phyloP scores from a whole-genome alignment of 148 eudicot genomes.

The Silene latifolia region DNA sequence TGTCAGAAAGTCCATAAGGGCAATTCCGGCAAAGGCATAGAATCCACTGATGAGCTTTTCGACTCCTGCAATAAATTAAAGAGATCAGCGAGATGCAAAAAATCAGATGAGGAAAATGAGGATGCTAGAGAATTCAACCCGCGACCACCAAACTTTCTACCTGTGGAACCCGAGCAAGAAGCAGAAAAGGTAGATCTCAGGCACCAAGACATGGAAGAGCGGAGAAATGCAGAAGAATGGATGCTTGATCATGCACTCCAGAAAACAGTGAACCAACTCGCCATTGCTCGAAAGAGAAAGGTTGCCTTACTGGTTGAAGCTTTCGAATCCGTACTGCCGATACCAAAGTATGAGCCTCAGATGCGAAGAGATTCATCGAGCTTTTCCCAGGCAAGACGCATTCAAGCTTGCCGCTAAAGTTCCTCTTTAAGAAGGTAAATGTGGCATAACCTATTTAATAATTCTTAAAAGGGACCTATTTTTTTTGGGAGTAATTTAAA shows the following conservation, averaged over 20 bases:
- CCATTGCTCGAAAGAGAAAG: constrained; percentile 69
- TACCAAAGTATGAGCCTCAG: constrained; percentile 32
- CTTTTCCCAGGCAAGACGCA: constrained; percentile 34
- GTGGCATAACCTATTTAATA: background rate
- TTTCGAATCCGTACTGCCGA: constrained; percentile 68
- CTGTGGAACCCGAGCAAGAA: constrained; percentile 56
- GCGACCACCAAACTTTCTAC: constrained; percentile 70
- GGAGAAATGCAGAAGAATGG: constrained; percentile 80
- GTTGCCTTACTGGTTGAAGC: constrained; percentile 85
- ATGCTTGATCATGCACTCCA: constrained; percentile 78
- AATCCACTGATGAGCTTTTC: constrained; percentile 28
- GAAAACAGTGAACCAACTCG: constrained; percentile 60
- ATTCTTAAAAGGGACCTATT: too few relatives aligned
- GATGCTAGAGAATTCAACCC: constrained; percentile 58
- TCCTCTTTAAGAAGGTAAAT: constrained; percentile 23
- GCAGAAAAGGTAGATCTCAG: constrained; percentile 75
- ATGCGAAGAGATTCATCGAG: constrained; percentile 30
- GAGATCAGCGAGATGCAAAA: constrained; percentile 30
- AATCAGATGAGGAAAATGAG: constrained; percentile 29
- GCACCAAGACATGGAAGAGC: constrained; percentile 72
- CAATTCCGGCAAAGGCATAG: constrained; percentile 2
- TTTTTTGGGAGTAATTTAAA: too few relatives aligned
- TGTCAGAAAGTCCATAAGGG: constrained; percentile 5
- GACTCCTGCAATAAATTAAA: constrained; percentile 26
- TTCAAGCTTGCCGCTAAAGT: constrained; percentile 54